Conservation (phyloP, 2,329 filamentous ascomycete species). For the Ustilaginoidea virens region DNA sequence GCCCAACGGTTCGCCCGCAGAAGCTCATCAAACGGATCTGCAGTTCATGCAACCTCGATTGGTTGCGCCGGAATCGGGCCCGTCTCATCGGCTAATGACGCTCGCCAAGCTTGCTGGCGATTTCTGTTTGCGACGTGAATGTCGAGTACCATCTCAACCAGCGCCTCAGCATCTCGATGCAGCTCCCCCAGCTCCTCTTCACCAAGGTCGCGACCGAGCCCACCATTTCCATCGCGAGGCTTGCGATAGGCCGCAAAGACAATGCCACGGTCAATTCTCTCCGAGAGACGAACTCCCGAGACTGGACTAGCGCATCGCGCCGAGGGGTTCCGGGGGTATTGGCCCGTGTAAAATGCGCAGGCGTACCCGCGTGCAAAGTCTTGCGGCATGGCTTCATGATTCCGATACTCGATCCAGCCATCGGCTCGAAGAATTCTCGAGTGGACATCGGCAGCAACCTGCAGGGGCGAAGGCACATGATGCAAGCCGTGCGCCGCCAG, state of each 20-base stretch:
- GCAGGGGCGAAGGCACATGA: slow-evolving; percentile 34
- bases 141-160: slow-evolving; percentile 37
- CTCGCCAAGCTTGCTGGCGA: slow-evolving; percentile 14
- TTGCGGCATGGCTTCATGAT: slow-evolving; percentile 22
- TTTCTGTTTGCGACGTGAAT: slow-evolving; percentile 26
- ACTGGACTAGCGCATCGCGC: slow-evolving; percentile 11
- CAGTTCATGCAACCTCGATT: slow-evolving; percentile 5
- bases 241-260: slow-evolving; percentile 41
- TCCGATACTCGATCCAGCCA: slow-evolving; percentile 38
- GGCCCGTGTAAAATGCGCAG: slow-evolving; percentile 34
- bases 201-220: slow-evolving; percentile 18
- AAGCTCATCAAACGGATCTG: background rate
- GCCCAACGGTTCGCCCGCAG: too few species aligned
- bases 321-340: slow-evolving; percentile 14
- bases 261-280: slow-evolving; percentile 31
- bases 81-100: slow-evolving; percentile 18
- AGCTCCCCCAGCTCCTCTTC: slow-evolving; percentile 29
- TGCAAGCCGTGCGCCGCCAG: slow-evolving; percentile 39
- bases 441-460: slow-evolving; percentile 33
- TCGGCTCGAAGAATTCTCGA: slow-evolving; percentile 30
- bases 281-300: slow-evolving; percentile 10
- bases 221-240: slow-evolving; percentile 22
- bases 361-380: slow-evolving; percentile 37
- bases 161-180: slow-evolving; percentile 31
- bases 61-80: slow-evolving; percentile 21